Evolutionary conservation across 352 stramenopile genomes (phyloP).

Genomic region (Phytophthora lateralis): DNA sequence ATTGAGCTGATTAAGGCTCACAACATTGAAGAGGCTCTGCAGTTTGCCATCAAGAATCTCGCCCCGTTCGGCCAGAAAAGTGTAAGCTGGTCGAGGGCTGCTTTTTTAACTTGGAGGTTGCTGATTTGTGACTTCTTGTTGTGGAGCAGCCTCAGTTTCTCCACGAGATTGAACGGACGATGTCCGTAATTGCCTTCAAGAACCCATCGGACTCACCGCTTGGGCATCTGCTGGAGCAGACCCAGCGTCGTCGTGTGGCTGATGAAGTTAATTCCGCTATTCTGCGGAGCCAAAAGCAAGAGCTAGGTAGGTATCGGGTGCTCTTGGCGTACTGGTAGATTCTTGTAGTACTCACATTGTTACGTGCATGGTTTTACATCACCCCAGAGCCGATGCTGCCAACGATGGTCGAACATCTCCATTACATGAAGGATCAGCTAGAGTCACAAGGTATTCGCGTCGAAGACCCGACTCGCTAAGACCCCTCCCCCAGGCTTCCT

Average conservation of each 20-base stretch:
- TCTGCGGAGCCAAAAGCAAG: conserved; percentile 73
- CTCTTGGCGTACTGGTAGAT: background rate
- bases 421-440: conserved; percentile 81
- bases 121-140: conserved; percentile 5
- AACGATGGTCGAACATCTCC: conserved; percentile 79
- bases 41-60: conserved; percentile 75
- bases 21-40: conserved; percentile 65
- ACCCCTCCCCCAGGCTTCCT: conserved; percentile 2
- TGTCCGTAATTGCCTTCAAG: conserved; percentile 80
- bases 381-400: conserved; percentile 70
- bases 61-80: conserved; percentile 78
- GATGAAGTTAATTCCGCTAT: conserved; percentile 82
- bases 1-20: conserved; percentile 79
- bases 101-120: background rate
- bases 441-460: conserved; percentile 55
- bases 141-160: conserved; percentile 61
- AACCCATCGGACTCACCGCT: conserved; percentile 64
- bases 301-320: conserved; percentile 48
- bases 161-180: conserved; percentile 80
- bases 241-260: conserved; percentile 66
- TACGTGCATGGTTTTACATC: background rate
- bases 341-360: conserved; percentile 11
- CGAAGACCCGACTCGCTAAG: conserved; percentile 43
- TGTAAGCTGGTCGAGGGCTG: conserved; percentile 38
- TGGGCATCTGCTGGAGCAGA: conserved; percentile 60